These are phyloP conservation scores for Citrus trifoliata DNA, from an alignment of 345 rosid species.

Conservation along the genomic window DNA sequence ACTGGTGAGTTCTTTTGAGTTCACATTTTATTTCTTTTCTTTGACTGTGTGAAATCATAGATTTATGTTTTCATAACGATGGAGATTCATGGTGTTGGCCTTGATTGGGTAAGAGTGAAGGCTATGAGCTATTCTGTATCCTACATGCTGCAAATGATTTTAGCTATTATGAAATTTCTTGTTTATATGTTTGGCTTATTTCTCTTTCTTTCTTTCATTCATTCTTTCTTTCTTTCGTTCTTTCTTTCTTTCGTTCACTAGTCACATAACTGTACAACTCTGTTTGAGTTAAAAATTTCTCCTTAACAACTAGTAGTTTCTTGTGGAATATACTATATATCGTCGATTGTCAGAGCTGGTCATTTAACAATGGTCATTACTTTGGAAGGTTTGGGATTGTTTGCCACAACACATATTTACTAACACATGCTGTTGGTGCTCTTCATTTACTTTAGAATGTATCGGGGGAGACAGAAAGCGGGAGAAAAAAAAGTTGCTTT, in stretches of 20 bases:
- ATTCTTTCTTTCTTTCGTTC: no score
- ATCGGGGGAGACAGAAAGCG: neutral
- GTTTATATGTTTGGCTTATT: neutral
- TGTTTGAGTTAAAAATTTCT: conserved; percentile 8
- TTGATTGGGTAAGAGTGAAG: conserved; percentile 39
- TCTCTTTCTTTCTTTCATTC: neutral
- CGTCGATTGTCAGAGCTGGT: conserved; percentile 17
- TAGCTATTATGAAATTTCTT: neutral
- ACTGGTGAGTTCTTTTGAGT: conserved; percentile 16
- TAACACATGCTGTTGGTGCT: conserved; percentile 12
- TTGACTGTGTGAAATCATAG: conserved; percentile 49
- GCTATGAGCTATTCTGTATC: conserved; percentile 48
- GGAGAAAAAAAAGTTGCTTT: neutral
- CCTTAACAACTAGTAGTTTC: conserved; percentile 34
- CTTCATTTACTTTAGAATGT: conserved; percentile 12
- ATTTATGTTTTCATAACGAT: conserved; percentile 43
- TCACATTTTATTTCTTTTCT: conserved; percentile 35
- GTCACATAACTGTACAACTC: neutral
- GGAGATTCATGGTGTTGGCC: conserved; percentile 52
- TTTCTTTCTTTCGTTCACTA: neutral
- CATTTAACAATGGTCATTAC: conserved; percentile 22
- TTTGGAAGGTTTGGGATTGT: conserved; percentile 24
- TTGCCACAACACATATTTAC: conserved; percentile 20
- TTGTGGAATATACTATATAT: neutral
- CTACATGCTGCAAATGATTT: conserved; percentile 29